Conservation (phyloP, 768 basidiomycete genomes). For the Russula vinacea region DNA sequence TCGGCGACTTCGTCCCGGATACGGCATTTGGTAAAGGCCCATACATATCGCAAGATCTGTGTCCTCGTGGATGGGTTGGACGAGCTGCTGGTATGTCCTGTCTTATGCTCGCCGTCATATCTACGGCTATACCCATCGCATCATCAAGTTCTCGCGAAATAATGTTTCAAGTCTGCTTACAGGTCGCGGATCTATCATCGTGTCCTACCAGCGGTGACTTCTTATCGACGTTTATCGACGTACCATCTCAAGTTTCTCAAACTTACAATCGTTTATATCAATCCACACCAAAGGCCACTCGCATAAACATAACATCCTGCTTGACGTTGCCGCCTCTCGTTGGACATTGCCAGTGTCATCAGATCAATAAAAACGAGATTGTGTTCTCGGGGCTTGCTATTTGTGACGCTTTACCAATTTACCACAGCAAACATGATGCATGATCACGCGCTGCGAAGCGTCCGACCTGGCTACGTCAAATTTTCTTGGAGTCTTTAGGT, state of each 20-base stretch:
- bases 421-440: too few species aligned
- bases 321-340: too few species aligned
- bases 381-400: too few species aligned
- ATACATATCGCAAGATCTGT: slow-evolving; percentile 61
- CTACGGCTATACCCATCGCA: not conserved
- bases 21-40: slow-evolving; percentile 48
- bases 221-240: too few species aligned
- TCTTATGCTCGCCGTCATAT: slow-evolving; percentile 32
- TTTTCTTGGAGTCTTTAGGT: not conserved
- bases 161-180: not conserved
- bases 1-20: not conserved
- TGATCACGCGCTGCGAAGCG: not conserved
- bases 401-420: too few species aligned
- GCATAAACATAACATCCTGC: too few species aligned
- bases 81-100: slow-evolving; percentile 42
- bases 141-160: not conserved
- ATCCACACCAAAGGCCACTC: too few species aligned
- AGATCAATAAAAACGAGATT: too few species aligned
- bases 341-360: too few species aligned
- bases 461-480: not conserved
- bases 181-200: not conserved
- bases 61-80: slow-evolving; percentile 50
- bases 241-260: too few species aligned
- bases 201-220: not conserved
- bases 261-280: too few species aligned